These are phyloP conservation scores for Plasmodium blacklocki DNA, from an alignment of 169 alveolate genomes.

Conservation along the genomic window DNA sequence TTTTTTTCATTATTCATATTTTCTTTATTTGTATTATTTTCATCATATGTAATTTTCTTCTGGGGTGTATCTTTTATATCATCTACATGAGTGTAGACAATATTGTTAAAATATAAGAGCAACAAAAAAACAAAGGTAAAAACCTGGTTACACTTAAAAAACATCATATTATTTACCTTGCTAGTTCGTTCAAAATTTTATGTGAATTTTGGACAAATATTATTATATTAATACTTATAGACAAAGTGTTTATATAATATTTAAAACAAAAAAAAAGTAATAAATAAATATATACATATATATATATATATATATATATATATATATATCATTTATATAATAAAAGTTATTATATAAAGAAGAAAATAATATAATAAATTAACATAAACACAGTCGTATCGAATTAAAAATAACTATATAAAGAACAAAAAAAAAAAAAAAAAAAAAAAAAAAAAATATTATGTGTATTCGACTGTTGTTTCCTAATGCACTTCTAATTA, in stretches of 20 bases:
- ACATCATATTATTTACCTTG: conserved; percentile 27
- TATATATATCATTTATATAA: neutral
- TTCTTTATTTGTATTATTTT: neutral
- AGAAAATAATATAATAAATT: too few species aligned
- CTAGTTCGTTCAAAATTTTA: neutral
- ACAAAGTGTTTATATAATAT: neutral
- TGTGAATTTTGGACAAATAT: conserved; percentile 2
- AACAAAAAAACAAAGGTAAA: conserved; percentile 22
- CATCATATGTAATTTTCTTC: neutral
- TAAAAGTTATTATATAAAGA: too few species aligned
- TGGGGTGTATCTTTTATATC: conserved; percentile 6
- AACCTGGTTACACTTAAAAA: conserved; percentile 18
- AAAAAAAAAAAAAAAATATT: too few species aligned
- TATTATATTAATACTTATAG: neutral
- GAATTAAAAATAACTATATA: too few species aligned
- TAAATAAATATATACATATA: neutral
- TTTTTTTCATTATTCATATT: conserved; percentile 5
- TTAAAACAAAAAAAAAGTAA: neutral
- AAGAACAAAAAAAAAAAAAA: too few species aligned
- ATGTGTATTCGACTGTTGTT: too few species aligned
- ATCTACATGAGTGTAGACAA: neutral
- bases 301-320: neutral
- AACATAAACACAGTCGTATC: too few species aligned
- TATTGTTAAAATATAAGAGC: conserved; percentile 32
- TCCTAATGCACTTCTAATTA: too few species aligned